phyloP scores from a whole-genome alignment of 495 filamentous ascomycete species.

The Friedmanniomyces endolithicus region DNA sequence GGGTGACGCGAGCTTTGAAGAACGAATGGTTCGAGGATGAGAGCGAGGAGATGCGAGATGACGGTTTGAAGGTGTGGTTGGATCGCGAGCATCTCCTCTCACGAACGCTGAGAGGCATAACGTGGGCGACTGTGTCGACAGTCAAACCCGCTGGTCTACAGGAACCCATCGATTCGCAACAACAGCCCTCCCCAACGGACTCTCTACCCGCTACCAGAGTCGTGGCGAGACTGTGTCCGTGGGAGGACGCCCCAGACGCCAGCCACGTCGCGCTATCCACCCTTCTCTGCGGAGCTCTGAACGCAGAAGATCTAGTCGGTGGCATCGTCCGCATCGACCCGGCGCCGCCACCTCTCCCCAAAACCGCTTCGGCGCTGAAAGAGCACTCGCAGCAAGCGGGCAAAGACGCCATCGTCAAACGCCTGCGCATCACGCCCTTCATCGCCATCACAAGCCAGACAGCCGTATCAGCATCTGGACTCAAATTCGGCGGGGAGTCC shows the following conservation, averaged over 20 bases:
- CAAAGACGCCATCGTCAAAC: conserved; percentile 26
- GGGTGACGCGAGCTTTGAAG: conserved; percentile 53
- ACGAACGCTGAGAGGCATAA: conserved; percentile 57
- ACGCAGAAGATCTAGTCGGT: conserved; percentile 62
- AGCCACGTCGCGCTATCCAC: conserved; percentile 67
- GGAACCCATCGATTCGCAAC: conserved; percentile 58
- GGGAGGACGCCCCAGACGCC: conserved; percentile 78
- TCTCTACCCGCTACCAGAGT: conserved; percentile 54
- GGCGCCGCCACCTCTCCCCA: conserved; percentile 47
- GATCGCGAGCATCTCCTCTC: conserved; percentile 59
- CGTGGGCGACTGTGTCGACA: conserved; percentile 61
- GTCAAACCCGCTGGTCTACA: conserved; percentile 70
- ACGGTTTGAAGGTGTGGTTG: conserved; percentile 71
- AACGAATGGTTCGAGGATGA: conserved; percentile 62
- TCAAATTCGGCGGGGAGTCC: conserved; percentile 83
- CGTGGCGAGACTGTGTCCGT: conserved; percentile 59
- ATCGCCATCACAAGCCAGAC: conserved; percentile 35
- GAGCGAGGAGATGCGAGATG: conserved; percentile 37
- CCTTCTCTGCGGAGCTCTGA: conserved; percentile 57
- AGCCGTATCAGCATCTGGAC: conserved; percentile 43
- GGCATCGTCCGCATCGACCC: conserved; percentile 75
- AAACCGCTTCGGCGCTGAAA: conserved; percentile 35
- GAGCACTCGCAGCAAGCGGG: conserved; percentile 28
- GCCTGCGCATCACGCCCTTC: conserved; percentile 71
- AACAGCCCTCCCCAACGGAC: conserved; percentile 37